phyloP scores from a whole-genome alignment of 2,329 filamentous ascomycete species.

The Lasiodiplodia hormozganensis region DNA sequence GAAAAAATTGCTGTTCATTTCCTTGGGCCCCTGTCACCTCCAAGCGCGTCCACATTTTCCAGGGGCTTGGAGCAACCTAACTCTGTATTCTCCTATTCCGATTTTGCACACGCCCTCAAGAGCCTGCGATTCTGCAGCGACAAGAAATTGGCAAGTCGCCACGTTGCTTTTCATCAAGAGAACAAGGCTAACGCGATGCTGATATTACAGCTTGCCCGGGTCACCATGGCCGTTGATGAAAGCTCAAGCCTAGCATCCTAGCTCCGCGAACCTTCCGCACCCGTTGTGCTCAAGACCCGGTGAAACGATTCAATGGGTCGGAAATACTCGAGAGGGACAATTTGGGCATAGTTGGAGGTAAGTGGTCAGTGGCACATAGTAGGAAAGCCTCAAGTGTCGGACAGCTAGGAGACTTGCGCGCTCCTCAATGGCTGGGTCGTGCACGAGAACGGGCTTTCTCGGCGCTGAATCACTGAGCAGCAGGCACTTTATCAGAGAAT shows the following conservation, averaged over 20 bases:
- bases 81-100: neutral
- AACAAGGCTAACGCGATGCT: neutral
- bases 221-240: neutral
- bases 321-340: neutral
- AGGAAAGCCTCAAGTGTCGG: neutral
- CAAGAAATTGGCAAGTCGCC: neutral
- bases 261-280: neutral
- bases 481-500: neutral
- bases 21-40: neutral
- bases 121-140: neutral
- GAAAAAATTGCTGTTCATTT: neutral
- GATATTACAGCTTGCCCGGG: neutral
- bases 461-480: neutral
- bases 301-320: neutral
- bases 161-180: neutral
- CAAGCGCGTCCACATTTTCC: neutral
- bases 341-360: neutral
- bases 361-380: neutral
- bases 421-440: neutral
- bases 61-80: neutral
- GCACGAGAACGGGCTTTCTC: neutral
- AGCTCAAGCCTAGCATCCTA: neutral
- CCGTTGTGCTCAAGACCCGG: neutral
- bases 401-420: neutral
- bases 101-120: neutral